Conservation (phyloP, 208 protist species). For the Acanthamoeba royreba region DNA sequence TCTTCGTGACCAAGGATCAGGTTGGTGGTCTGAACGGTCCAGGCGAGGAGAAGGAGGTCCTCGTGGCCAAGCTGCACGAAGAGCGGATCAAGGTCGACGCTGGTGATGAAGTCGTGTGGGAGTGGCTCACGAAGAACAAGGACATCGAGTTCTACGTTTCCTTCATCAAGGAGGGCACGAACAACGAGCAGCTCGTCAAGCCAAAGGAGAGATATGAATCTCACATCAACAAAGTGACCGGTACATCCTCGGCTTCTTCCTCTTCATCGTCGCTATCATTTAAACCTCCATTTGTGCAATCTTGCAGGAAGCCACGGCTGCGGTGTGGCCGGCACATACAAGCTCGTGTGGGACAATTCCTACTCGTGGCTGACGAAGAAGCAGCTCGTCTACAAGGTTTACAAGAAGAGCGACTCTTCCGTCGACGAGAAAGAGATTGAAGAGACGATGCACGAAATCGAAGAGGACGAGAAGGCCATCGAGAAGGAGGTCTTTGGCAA, state of each 20-base stretch:
- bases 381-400: neutral
- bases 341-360: neutral
- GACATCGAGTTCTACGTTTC: neutral
- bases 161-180: neutral
- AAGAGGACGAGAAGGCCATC: neutral
- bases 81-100: neutral
- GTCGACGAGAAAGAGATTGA: neutral
- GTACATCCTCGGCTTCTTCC: neutral
- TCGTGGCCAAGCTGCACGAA: neutral
- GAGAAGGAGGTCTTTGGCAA: neutral
- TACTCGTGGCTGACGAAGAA: conserved; percentile 16
- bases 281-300: neutral
- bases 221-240: neutral
- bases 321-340: neutral
- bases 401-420: neutral
- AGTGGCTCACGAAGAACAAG: conserved; percentile 46
- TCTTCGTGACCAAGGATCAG: conserved; percentile 38
- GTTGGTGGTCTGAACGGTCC: neutral
- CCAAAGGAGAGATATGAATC: neutral
- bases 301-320: neutral
- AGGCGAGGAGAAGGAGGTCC: neutral
- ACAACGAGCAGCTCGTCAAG: neutral
- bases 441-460: neutral
- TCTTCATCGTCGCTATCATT: neutral
- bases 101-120: neutral